Evolutionary conservation across 306 rosid species (phyloP), one percentile per base, ranked within the genome.

Genomic region (Nissolia schottii): DNA sequence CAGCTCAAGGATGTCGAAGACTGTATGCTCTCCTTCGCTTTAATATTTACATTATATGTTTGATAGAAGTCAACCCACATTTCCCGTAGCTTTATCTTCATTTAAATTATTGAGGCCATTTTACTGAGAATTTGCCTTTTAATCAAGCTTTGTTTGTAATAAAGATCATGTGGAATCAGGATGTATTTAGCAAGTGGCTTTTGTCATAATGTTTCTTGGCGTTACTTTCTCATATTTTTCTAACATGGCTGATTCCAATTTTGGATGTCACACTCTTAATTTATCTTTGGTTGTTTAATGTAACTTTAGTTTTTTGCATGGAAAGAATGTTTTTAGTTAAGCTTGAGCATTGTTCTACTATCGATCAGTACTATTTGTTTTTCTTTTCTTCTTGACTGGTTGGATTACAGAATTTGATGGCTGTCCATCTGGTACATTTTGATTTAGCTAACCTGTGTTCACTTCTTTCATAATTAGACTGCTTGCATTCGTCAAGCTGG

Each of bases 1-100:
- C 95, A 94, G 83, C 89, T 82, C 3, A 91, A 94, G 77, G 96
- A 94, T 73, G 97, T 89, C 62, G 99, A 94, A 89, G 99, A 94
- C 53, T 10, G 97, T 89, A 90, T 32, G 87, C 37, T 74, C 65
- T 67, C 82, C 75, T 66, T 81, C 75, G 61, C 67, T 62, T 64
- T 77, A 38, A 35, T 58, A 45, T 19, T 57, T 25, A 6, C 16
- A 29, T 64, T 51, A 24, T 73, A 54, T 56, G 16, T 43, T 61
- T 62, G 13, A 55, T 2, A 55, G 29, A 32, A 53, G 38, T 65
- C 14, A 20, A 51, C 12, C 16, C 28, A 29, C 54, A 37, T 61
- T 45, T 64, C 32, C 41, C 38, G 56, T 29, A 37, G 48, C 50
- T 32, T 69, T 41, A 27, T 16, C 57, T 14, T 68, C 35, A 41